Evolutionary conservation across 495 filamentous ascomycete species (phyloP), one percentile per base, ranked within the genome.

Genomic region (Amorphotheca resinae): DNA sequence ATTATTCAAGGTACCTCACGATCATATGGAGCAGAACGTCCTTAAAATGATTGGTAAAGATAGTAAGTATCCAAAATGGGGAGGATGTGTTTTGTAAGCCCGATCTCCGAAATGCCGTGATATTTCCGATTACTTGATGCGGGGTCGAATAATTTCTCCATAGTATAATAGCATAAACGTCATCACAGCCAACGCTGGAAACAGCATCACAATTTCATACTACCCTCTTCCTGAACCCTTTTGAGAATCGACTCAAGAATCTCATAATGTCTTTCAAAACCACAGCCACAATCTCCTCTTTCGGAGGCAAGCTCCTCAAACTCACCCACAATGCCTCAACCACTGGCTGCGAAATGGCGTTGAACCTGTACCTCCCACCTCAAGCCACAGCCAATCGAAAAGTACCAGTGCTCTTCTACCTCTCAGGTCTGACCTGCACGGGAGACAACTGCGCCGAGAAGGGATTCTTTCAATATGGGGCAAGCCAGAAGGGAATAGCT

Each of bases 401-500:
- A 54, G 74, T 84, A 9, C 93, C 91, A 21, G 73, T 96, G 1
- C 66, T 98, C n/a, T 77, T 96, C 61, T 98, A 91, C 63, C 79
- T 98, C 48, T 87, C 89, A 12, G 91, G 91, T 21, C 66, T 98
- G 28, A 96, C 93, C 45, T 98, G 91, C 68, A 88, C 88, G 0
- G 87, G 83, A 12, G 87, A 96, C 48, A 98, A 98, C 66, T 87
- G 87, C 61, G 74, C 87, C 23, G 93, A 98, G 60, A 98, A 96
- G 63, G 84, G 89, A 50, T 95, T 94, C 69, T 84, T 98, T 64
- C 88, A 96, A 59, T 74, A 81, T 50, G 69, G 66, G 36, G 91
- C 91, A 9, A 71, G 76, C 44, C 67, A 79, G 50, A 76, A 76
- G 52, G 81, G 83, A 31, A 84, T 98, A 55, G 91, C 91, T 0